Evolutionary conservation across 139 green algal genomes (phyloP), one percentile per base, ranked within the genome.

Genomic region (Chlorella sorokiniana): DNA sequence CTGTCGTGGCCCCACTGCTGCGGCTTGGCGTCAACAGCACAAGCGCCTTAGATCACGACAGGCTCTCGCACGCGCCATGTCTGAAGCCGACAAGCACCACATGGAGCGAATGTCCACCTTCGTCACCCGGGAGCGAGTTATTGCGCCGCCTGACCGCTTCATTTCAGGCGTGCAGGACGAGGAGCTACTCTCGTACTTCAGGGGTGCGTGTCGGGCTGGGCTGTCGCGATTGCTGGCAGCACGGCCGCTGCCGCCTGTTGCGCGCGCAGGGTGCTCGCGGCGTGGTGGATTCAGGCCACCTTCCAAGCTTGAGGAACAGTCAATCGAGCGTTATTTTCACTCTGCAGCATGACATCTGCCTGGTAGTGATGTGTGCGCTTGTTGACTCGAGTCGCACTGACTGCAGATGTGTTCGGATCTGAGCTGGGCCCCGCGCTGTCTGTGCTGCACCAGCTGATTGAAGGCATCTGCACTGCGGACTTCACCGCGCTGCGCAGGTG

Each of bases 171-270:
- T 65, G 20, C 64, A 70, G 7, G 79, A 86, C 41, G 75, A 79
- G 45, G 20, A 86, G 67, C 67, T 86, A 9, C 27, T 80, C 3
- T 33, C 41, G 22, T 86, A 86, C 51, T 86, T 83, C 62, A 79
- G 61, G 68, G 71, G 81, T 70, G 41, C 38, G 68, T 41, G 10
- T 31, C 18, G 16, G 56, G 56, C 16, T 59, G 14, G 16, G 48
- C 14, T 59, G 48, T n/a, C n/a, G n/a, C n/a, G n/a, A n/a, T n/a
- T n/a, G n/a, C n/a, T n/a, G n/a, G n/a, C n/a, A n/a, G n/a, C n/a
- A n/a, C n/a, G n/a, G n/a, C n/a, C n/a, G n/a, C n/a, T n/a, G n/a
- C n/a, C n/a, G n/a, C n/a, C n/a, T n/a, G n/a, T n/a, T n/a, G n/a
- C n/a, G n/a, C n/a, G n/a, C n/a, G n/a, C n/a, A n/a, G n/a, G n/a